phyloP scores from a whole-genome alignment of 495 filamentous ascomycete species.

The Glarea lozoyensis region DNA sequence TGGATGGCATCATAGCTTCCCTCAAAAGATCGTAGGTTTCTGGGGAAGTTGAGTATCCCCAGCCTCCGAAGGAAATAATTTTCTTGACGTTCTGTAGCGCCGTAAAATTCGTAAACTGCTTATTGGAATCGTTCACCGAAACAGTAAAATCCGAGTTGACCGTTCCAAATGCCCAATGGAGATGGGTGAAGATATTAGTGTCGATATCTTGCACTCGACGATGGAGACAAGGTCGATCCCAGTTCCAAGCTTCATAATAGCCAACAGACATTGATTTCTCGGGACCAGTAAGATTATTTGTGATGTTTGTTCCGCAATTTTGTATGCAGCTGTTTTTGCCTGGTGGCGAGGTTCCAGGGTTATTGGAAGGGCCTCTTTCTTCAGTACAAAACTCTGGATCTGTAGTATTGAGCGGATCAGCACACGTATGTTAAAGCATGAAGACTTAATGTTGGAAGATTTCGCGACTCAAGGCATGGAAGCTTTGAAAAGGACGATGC shows the following conservation, averaged over 20 bases:
- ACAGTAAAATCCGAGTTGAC: slow-evolving; percentile 23
- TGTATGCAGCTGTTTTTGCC: slow-evolving; percentile 29
- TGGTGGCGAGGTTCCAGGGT: slow-evolving; percentile 24
- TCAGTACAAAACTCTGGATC: slow-evolving; percentile 37
- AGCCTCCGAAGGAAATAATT: slow-evolving; percentile 40
- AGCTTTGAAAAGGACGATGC: too few species aligned
- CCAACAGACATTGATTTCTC: slow-evolving; percentile 13
- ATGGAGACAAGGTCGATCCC: slow-evolving; percentile 21
- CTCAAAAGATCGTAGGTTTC: slow-evolving; percentile 31
- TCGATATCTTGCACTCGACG: slow-evolving; percentile 7
- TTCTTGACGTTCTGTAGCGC: slow-evolving; percentile 21
- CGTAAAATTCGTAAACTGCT: slow-evolving; percentile 21
- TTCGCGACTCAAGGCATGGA: too few species aligned
- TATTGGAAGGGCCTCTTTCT: slow-evolving; percentile 22
- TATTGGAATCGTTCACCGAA: slow-evolving; percentile 12
- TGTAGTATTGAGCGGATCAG: too few species aligned
- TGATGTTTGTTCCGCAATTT: slow-evolving; percentile 21
- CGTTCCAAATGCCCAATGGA: slow-evolving; percentile 35
- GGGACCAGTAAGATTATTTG: slow-evolving; percentile 8
- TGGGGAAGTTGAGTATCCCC: slow-evolving; percentile 31
- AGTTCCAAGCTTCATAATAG: slow-evolving; percentile 26
- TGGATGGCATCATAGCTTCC: slow-evolving; percentile 24
- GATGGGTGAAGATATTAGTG: slow-evolving; percentile 29
- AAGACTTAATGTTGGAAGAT: too few species aligned
- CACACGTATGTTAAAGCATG: too few species aligned